A percentile compares a stretch with the other conserved stretches of the same genome.
phyloP scores from a whole-genome alignment of 2,329 filamentous ascomycete species.

The Aquanectria penicillioides region DNA sequence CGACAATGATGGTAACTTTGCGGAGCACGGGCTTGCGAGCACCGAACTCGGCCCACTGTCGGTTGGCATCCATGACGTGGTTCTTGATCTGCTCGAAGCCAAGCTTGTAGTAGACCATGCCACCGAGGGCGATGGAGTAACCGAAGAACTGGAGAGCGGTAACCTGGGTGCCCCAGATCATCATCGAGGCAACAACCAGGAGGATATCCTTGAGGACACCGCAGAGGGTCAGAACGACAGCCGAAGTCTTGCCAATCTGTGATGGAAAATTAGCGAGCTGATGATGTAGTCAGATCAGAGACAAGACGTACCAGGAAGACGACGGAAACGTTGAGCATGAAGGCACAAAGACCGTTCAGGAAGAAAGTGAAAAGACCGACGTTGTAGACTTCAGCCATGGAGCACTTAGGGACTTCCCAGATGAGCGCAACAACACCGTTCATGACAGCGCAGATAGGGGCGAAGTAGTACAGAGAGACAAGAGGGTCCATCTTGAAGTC shows the following conservation, averaged over 20 bases:
- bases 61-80: constrained; percentile 75
- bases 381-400: constrained; percentile 75
- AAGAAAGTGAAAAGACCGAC: constrained; percentile 79
- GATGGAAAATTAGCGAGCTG: constrained; percentile 37
- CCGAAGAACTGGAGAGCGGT: constrained; percentile 82
- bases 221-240: constrained; percentile 85
- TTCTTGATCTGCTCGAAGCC: constrained; percentile 85
- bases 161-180: constrained; percentile 83
- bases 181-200: constrained; percentile 81
- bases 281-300: no score
- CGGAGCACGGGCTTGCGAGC: constrained; percentile 79
- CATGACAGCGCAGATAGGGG: constrained; percentile 84
- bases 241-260: constrained; percentile 88
- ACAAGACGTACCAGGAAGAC: constrained; percentile 78
- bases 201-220: constrained; percentile 91
- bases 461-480: constrained; percentile 91
- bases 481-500: constrained; percentile 94
- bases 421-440: constrained; percentile 79
- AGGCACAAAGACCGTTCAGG: constrained; percentile 80
- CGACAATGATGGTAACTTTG: constrained; percentile 77
- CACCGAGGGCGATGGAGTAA: constrained; percentile 81
- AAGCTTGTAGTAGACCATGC: constrained; percentile 86
- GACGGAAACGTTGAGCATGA: constrained; percentile 85
- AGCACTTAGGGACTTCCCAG: constrained; percentile 77
- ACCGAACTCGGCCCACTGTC: constrained; percentile 89